Base-by-base conservation (phyloP, 2,329 filamentous ascomycete species). In the Sporothrix curviconia region DNA sequence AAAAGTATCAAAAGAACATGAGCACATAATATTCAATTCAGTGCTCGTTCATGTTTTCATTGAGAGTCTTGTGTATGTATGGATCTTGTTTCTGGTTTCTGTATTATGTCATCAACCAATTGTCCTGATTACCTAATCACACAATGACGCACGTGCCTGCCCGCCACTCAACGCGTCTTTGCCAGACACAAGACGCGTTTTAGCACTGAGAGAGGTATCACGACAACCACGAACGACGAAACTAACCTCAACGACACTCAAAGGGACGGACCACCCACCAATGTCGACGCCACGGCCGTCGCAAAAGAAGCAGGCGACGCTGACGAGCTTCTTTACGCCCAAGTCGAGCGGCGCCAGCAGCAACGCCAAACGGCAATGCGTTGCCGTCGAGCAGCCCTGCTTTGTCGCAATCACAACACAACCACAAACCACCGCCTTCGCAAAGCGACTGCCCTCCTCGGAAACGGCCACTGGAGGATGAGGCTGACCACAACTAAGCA, bases 301-400 rank as follows among this genome's bases (percentile, higher is more conserved):
- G 28, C 73, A 70, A 56, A 88, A 87, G 71, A 89, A 86, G 65
- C 90, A 96, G 68, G 82, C 86, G 63, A 89, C 90, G 1, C 86
- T 96, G 60, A 94, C 90, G 3, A 92, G 85, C 67, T 95, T 95
- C 73, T 95, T 95, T 69, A 81, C 84, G 1, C 83, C 83, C 14
- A 85, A 80, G 62, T 74, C 81, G 12, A 69, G 73, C 66, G 80
- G 79, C 30, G 28, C 5, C 6, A n/a, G 17, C 19, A 40, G 42
- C 17, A 17, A 46, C 56, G 42, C 19, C 54, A 22, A 52, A 19
- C 12, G 39, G 17, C 56, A 59, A 59, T 57, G 58, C 32, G 19
- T 37, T 52, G 30, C 50, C 54, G 1, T 55, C 57, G 32, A 30
- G 32, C 22, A 32, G 51, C 15, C 37, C 34, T 1, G 15, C 11